phyloP scores from a whole-genome alignment of 1,284 basidiomycete species.

The Irpex rosettiformis region DNA sequence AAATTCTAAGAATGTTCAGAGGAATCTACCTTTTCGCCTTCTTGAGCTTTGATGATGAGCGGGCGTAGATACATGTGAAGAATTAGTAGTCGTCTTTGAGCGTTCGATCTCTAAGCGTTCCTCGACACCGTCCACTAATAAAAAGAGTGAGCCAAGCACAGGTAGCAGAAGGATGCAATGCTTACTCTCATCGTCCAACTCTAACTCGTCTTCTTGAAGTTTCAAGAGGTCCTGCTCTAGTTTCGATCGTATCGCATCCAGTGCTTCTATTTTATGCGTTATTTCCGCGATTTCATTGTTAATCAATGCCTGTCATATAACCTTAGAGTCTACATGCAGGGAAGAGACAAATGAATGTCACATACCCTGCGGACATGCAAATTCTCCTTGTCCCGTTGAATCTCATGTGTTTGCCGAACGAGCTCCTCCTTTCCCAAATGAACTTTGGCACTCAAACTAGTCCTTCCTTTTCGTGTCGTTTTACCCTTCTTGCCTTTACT shows the following conservation, averaged over 20 bases:
- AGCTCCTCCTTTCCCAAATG: constrained; percentile 81
- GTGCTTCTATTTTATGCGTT: constrained; percentile 80
- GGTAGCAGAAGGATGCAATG: constrained; percentile 11
- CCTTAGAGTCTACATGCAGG: constrained; percentile 13
- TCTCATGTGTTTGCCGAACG: constrained; percentile 78
- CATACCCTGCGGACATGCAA: constrained; percentile 79
- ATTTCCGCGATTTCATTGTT: constrained; percentile 86
- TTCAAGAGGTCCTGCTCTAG: constrained; percentile 83
- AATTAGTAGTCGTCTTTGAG: constrained; percentile 34
- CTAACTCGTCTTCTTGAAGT: constrained; percentile 93
- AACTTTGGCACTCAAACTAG: constrained; percentile 67
- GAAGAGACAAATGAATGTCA: constrained; percentile 19
- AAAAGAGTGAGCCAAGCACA: neutral
- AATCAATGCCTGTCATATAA: constrained; percentile 63
- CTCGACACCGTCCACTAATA: constrained; percentile 79
- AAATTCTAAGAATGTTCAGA: neutral
- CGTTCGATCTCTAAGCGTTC: constrained; percentile 77
- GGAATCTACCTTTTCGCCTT: constrained; percentile 62
- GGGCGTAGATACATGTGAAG: constrained; percentile 33
- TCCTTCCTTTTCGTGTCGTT: constrained; percentile 56
- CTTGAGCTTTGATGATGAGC: constrained; percentile 61
- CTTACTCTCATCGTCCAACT: constrained; percentile 91
- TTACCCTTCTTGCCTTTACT: constrained; percentile 38
- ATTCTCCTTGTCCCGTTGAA: constrained; percentile 86
- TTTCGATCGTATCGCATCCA: constrained; percentile 79